Conservation (phyloP, 306 rosid genomes). For the Quercus glauca region DNA sequence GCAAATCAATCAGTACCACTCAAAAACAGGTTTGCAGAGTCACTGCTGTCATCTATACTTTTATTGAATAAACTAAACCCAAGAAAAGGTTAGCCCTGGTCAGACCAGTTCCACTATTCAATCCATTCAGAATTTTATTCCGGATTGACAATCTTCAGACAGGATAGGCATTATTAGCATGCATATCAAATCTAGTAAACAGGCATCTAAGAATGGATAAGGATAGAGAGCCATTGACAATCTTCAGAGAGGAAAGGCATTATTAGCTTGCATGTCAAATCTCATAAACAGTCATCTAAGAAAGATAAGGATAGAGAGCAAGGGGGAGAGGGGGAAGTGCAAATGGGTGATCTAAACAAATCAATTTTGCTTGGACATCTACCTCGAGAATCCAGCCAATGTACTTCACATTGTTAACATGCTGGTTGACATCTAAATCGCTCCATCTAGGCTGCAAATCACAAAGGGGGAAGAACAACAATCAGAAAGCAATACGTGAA, state of each 20-base stretch:
- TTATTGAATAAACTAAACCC: background rate
- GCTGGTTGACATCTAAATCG: conserved; percentile 94
- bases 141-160: background rate
- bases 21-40: background rate
- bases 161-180: conserved; percentile 1
- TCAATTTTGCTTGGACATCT: conserved; percentile 7
- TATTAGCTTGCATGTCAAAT: background rate
- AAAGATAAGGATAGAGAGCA: background rate
- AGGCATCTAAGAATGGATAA: background rate
- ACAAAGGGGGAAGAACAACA: background rate
- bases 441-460: conserved; percentile 87
- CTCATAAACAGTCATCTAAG: background rate
- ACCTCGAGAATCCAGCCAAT: conserved; percentile 99
- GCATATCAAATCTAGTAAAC: background rate
- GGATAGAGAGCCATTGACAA: background rate
- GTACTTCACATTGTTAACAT: conserved; percentile 98
- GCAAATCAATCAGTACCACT: background rate
- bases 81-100: background rate
- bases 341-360: conserved; percentile 1
- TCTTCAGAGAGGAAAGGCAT: background rate
- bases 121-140: conserved; percentile 2
- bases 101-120: background rate
- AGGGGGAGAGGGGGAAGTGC: conserved; percentile 6
- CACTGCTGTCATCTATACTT: background rate
- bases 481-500: conserved; percentile 15